Evolutionary conservation across 495 filamentous ascomycete genomes (phyloP).

Genomic region (Hypoxylon cercidicola): DNA sequence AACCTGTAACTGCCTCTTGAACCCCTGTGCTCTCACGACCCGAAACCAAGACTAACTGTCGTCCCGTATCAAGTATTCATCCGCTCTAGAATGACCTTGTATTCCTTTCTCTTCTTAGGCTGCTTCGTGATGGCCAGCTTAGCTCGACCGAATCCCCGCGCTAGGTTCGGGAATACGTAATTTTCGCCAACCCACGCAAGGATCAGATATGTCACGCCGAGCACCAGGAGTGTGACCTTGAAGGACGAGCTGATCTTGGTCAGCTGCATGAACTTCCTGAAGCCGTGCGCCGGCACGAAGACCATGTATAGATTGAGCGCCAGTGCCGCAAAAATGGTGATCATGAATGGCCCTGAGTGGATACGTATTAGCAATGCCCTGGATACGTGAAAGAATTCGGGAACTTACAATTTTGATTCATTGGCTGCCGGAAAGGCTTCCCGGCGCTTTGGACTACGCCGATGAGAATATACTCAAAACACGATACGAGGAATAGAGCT

Average conservation of each 20-base stretch:
- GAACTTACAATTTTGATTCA: conserved; percentile 78
- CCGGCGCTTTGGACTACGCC: conserved; percentile 91
- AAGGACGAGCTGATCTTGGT: conserved; percentile 78
- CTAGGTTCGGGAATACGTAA: conserved; percentile 72
- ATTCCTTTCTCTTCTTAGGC: conserved; percentile 83
- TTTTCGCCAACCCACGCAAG: conserved; percentile 77
- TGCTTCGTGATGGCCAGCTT: conserved; percentile 65
- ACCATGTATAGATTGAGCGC: conserved; percentile 80
- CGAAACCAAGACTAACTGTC: no score
- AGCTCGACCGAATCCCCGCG: conserved; percentile 70
- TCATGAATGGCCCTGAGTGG: conserved; percentile 77
- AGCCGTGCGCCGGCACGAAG: conserved; percentile 72
- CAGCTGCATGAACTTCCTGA: conserved; percentile 83
- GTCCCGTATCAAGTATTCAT: conserved; percentile 64
- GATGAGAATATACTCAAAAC: conserved; percentile 92
- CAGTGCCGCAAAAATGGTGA: conserved; percentile 75
- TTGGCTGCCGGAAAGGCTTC: conserved; percentile 84
- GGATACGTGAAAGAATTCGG: neutral
- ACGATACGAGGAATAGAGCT: conserved; percentile 85
- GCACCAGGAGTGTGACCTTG: conserved; percentile 71
- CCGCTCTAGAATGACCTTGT: conserved; percentile 81
- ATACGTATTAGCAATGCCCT: neutral
- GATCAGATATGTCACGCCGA: conserved; percentile 74
- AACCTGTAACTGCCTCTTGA: no score
- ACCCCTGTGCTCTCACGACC: no score